Percentiles rank a stretch among this genome's conserved stretches.
Conservation (phyloP, 2,329 filamentous ascomycete genomes). For the Helminthosporium solani region DNA sequence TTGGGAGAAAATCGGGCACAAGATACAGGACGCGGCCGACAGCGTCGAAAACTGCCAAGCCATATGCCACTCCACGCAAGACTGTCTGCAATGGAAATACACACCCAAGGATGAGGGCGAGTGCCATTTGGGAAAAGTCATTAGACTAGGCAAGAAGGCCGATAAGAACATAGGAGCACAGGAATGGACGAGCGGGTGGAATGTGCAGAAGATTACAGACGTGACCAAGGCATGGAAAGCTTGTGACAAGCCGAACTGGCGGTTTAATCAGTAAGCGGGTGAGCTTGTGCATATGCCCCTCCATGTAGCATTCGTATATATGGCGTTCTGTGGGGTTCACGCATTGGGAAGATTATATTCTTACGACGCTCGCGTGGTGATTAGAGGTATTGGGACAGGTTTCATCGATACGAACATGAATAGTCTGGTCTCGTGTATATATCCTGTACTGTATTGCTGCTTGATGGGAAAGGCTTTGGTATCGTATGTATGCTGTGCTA, state of each 20-base stretch:
- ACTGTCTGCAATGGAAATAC: conserved; percentile 43
- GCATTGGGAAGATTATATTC: too few species aligned
- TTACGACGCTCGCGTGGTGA: too few species aligned
- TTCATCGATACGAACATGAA: too few species aligned
- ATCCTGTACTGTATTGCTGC: too few species aligned
- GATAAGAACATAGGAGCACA: conserved; percentile 16
- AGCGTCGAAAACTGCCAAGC: conserved; percentile 26
- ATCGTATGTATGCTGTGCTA: too few species aligned
- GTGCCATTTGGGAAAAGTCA: conserved; percentile 35
- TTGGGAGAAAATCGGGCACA: conserved; percentile 19
- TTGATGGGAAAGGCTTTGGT: too few species aligned
- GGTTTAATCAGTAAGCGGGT: conserved; percentile 19
- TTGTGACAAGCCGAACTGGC: conserved; percentile 32
- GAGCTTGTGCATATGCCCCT: too few species aligned
- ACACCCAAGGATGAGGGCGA: conserved; percentile 26
- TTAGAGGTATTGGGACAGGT: too few species aligned
- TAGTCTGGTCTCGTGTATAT: too few species aligned
- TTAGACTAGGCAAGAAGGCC: conserved; percentile 27
- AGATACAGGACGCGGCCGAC: conserved; percentile 25
- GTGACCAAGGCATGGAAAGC: conserved; percentile 22
- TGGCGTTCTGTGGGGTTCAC: too few species aligned
- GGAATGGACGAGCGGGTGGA: conserved; percentile 40
- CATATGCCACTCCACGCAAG: conserved; percentile 26
- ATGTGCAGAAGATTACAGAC: conserved; percentile 32
- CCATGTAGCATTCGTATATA: too few species aligned